These are phyloP conservation scores for Annulohypoxylon truncatum DNA, from an alignment of 2,329 filamentous ascomycete species.

Conservation along the genomic window DNA sequence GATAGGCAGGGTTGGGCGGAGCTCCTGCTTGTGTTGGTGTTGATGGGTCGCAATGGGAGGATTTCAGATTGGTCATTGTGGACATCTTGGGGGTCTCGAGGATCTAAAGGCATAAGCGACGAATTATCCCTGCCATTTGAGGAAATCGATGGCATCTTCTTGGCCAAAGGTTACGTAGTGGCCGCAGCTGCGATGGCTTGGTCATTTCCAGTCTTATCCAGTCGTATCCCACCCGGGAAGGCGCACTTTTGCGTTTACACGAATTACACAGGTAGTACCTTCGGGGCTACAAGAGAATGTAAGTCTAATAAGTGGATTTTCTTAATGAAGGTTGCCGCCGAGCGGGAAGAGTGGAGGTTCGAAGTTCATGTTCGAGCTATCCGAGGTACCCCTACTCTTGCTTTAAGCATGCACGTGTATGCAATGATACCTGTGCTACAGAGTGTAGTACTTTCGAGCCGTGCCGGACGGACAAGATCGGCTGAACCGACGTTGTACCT, in stretches of 20 bases:
- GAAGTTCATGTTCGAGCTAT: not conserved
- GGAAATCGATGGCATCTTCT: constrained; percentile 24
- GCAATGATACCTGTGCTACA: constrained; percentile 16
- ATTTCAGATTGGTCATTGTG: constrained; percentile 40
- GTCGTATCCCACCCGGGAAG: constrained; percentile 28
- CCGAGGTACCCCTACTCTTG: not conserved
- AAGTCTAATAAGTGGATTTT: constrained; percentile 30
- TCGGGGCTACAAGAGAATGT: not conserved
- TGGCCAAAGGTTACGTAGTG: constrained; percentile 31
- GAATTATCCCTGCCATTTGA: constrained; percentile 31
- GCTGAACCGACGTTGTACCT: constrained; percentile 13
- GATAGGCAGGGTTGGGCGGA: constrained; percentile 33
- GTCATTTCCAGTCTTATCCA: constrained; percentile 3
- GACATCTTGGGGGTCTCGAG: constrained; percentile 28
- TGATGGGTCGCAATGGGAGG: constrained; percentile 47
- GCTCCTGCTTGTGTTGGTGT: constrained; percentile 30
- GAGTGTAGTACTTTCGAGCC: not conserved
- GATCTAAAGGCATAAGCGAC: constrained; percentile 32
- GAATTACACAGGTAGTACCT: constrained; percentile 17
- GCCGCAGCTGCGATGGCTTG: constrained; percentile 23
- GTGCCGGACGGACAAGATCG: not conserved
- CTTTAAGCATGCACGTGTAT: constrained; percentile 19
- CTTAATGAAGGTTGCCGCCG: constrained; percentile 1
- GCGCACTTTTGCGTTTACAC: constrained; percentile 13
- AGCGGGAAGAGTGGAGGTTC: constrained; percentile 26